Conservation (phyloP, 2,329 filamentous ascomycete genomes). For the Aureobasidium subglaciale region DNA sequence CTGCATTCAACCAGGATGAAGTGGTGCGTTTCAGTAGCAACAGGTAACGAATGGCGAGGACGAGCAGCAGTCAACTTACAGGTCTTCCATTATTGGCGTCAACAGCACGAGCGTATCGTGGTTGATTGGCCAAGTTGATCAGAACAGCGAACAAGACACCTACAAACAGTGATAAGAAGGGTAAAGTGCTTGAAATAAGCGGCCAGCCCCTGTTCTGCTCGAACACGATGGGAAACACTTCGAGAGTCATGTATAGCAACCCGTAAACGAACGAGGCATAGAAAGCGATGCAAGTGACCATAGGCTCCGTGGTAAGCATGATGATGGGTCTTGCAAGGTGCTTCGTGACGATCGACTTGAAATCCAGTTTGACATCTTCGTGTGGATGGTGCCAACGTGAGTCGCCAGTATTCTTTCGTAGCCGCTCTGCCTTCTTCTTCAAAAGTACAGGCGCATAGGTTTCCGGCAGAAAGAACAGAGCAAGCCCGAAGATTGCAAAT, state of each 20-base stretch:
- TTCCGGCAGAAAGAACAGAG: slow-evolving; percentile 32
- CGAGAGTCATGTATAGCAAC: slow-evolving; percentile 41
- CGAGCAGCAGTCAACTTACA: slow-evolving; percentile 18
- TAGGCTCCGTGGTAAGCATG: slow-evolving; percentile 44
- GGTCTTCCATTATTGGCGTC: slow-evolving; percentile 30
- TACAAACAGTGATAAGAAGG: slow-evolving; percentile 40
- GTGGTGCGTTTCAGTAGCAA: too few species aligned
- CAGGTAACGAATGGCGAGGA: too few species aligned
- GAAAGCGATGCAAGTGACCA: slow-evolving; percentile 39
- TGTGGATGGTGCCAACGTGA: slow-evolving; percentile 39
- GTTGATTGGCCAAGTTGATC: slow-evolving; percentile 38
- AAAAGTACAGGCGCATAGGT: slow-evolving; percentile 35
- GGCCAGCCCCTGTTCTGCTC: slow-evolving; percentile 37
- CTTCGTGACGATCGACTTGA: slow-evolving; percentile 36
- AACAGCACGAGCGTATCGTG: slow-evolving; percentile 32
- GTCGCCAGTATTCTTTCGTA: slow-evolving; percentile 35
- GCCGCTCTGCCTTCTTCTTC: slow-evolving; percentile 31
- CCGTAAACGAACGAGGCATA: slow-evolving; percentile 43
- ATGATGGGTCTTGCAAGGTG: slow-evolving; percentile 35
- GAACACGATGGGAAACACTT: slow-evolving; percentile 44
- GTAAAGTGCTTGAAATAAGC: slow-evolving; percentile 37
- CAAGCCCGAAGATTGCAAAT: slow-evolving; percentile 23
- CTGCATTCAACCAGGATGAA: too few species aligned
- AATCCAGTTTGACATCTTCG: slow-evolving; percentile 36
- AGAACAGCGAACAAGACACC: slow-evolving; percentile 37